Evolutionary conservation across 306 rosid genomes (phyloP).

Genomic region (Cyamopsis tetragonoloba): DNA sequence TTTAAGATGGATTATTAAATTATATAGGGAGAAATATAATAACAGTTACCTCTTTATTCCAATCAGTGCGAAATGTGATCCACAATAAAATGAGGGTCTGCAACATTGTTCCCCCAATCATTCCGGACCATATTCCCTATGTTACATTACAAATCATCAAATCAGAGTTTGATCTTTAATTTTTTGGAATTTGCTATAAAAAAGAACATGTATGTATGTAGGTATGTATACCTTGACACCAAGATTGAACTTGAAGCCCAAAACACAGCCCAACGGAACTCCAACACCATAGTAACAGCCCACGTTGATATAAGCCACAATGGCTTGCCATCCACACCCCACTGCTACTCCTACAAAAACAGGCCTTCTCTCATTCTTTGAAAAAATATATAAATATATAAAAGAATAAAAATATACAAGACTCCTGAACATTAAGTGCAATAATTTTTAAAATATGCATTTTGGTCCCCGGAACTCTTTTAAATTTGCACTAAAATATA

Average conservation of each 20-base stretch:
- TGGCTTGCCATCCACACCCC: slow-evolving; percentile 83
- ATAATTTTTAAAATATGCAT: too few relatives aligned
- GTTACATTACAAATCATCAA: not conserved
- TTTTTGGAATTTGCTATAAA: too few relatives aligned
- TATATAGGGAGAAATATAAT: not conserved
- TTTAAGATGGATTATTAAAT: too few relatives aligned
- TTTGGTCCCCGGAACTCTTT: too few relatives aligned
- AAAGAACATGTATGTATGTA: too few relatives aligned
- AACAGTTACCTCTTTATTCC: slow-evolving; percentile 55
- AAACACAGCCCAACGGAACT: slow-evolving; percentile 53
- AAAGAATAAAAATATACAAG: too few relatives aligned
- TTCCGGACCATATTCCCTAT: slow-evolving; percentile 81
- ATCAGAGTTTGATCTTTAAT: not conserved
- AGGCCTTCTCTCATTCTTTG: not conserved
- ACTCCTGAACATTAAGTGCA: too few relatives aligned
- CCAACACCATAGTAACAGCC: slow-evolving; percentile 64
- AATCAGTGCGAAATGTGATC: slow-evolving; percentile 62
- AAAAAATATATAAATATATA: too few relatives aligned
- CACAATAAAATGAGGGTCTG: slow-evolving; percentile 62
- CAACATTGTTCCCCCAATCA: slow-evolving; percentile 70
- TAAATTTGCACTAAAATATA: too few relatives aligned
- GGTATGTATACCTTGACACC: slow-evolving; percentile 68
- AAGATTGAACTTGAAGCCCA: slow-evolving; percentile 62
- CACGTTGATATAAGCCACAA: slow-evolving; percentile 68
- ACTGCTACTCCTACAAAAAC: slow-evolving; percentile 60